Percentiles rank a stretch among this genome's conserved stretches.
These are phyloP conservation scores for Arabidopsis suecica DNA, from an alignment of 345 rosid genomes.

Conservation along the genomic window DNA sequence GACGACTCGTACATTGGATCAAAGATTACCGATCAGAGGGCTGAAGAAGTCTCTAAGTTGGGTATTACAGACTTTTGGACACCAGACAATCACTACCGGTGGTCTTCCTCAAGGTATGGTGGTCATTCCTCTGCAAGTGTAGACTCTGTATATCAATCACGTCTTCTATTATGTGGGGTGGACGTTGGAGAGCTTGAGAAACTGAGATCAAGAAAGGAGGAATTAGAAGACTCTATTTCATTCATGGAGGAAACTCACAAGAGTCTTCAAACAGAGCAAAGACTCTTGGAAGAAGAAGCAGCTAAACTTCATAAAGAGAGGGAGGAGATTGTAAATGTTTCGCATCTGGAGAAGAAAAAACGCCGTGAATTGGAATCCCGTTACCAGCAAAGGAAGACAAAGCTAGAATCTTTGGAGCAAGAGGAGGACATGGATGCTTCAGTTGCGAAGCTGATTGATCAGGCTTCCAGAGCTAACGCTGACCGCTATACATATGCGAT, in stretches of 20 bases:
- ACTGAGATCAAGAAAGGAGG: slow-evolving; percentile 61
- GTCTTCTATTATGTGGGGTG: slow-evolving; percentile 73
- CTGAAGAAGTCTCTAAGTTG: slow-evolving; percentile 73
- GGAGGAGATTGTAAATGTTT: slow-evolving; percentile 65
- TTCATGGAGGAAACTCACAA: slow-evolving; percentile 54
- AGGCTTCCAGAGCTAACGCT: slow-evolving; percentile 58
- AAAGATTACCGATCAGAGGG: slow-evolving; percentile 76
- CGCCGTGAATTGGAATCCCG: slow-evolving; percentile 60
- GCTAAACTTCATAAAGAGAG: slow-evolving; percentile 72
- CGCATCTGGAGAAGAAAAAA: slow-evolving; percentile 54
- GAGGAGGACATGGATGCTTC: slow-evolving; percentile 67
- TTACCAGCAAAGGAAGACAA: slow-evolving; percentile 67
- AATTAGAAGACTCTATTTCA: slow-evolving; percentile 60
- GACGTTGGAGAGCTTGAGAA: slow-evolving; percentile 79
- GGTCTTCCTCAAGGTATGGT: slow-evolving; percentile 91
- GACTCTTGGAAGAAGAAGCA: slow-evolving; percentile 70
- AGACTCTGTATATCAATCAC: slow-evolving; percentile 71
- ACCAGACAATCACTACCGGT: slow-evolving; percentile 86
- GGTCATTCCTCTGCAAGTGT: slow-evolving; percentile 75
- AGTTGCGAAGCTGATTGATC: slow-evolving; percentile 66
- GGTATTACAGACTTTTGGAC: slow-evolving; percentile 88
- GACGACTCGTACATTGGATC: slow-evolving; percentile 90
- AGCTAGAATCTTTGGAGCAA: slow-evolving; percentile 63
- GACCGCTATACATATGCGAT: slow-evolving; percentile 59
- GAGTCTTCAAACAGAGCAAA: slow-evolving; percentile 60